Conservation (phyloP, 2,329 filamentous ascomycete genomes). For the Paracamarosporium sp. region DNA sequence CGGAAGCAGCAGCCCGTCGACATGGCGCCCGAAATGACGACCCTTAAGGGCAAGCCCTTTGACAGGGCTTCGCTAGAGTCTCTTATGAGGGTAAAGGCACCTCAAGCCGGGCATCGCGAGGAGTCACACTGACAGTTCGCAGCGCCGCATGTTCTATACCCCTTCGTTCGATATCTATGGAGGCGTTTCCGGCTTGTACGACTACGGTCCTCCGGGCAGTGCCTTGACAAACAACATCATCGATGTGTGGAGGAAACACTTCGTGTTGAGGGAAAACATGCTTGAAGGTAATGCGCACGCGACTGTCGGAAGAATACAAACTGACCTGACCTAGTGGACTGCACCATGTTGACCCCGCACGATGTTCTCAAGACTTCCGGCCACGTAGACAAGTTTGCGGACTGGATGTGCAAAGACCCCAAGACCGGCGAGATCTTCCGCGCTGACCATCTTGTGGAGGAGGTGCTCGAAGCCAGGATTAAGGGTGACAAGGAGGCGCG, state of each 20-base stretch:
- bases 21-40: slow-evolving; percentile 51
- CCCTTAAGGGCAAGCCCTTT: slow-evolving; percentile 82
- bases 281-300: slow-evolving; percentile 63
- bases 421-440: slow-evolving; percentile 97
- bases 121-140: slow-evolving; percentile 32
- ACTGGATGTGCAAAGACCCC: slow-evolving; percentile 99
- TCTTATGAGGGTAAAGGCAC: slow-evolving; percentile 73
- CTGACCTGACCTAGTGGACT: slow-evolving; percentile 67
- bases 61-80: slow-evolving; percentile 83
- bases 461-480: slow-evolving; percentile 84
- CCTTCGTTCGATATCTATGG: slow-evolving; percentile 95
- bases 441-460: slow-evolving; percentile 95
- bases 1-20: slow-evolving; percentile 31
- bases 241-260: slow-evolving; percentile 91
- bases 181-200: slow-evolving; percentile 86
- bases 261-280: slow-evolving; percentile 93
- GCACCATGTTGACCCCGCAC: slow-evolving; percentile 90
- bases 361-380: slow-evolving; percentile 91
- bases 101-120: background rate
- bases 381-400: slow-evolving; percentile 96
- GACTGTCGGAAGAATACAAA: slow-evolving; percentile 6
- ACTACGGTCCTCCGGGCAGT: slow-evolving; percentile 90
- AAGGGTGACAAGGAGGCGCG: slow-evolving; percentile 93
- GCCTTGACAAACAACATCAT: slow-evolving; percentile 86
- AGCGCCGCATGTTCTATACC: slow-evolving; percentile 76